Percentiles rank a stretch among this genome's conserved stretches.
These are phyloP conservation scores for Pluteus cervinus DNA, from an alignment of 768 basidiomycete genomes.

Conservation along the genomic window DNA sequence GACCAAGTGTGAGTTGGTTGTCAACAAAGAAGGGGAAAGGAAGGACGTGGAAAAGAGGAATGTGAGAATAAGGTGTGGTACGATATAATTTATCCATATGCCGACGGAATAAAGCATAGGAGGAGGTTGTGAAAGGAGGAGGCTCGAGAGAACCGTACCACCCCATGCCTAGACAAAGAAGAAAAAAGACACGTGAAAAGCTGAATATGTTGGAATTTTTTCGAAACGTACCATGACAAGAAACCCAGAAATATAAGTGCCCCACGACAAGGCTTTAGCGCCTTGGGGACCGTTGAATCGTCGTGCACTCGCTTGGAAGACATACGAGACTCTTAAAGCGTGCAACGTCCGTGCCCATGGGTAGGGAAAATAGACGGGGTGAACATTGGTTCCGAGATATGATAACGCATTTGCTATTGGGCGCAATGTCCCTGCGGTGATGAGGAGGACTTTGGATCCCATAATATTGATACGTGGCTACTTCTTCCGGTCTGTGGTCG, in stretches of 20 bases:
- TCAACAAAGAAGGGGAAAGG: neutral
- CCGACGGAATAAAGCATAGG: slow-evolving; percentile 39
- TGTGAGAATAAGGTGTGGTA: slow-evolving; percentile 40
- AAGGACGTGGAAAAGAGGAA: slow-evolving; percentile 26
- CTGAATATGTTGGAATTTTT: neutral
- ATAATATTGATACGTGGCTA: too few relatives aligned
- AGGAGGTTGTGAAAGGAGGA: slow-evolving; percentile 37
- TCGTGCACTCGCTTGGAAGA: slow-evolving; percentile 33
- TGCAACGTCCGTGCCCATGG: slow-evolving; percentile 34
- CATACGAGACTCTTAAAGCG: slow-evolving; percentile 37
- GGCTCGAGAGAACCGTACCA: slow-evolving; percentile 36
- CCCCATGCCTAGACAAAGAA: slow-evolving; percentile 35
- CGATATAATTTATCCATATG: slow-evolving; percentile 43
- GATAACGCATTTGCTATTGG: slow-evolving; percentile 9
- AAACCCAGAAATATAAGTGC: slow-evolving; percentile 37
- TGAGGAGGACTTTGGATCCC: too few relatives aligned
- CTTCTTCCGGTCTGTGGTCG: too few relatives aligned
- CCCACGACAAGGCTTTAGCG: slow-evolving; percentile 30
- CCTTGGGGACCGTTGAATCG: too few relatives aligned
- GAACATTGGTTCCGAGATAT: slow-evolving; percentile 26
- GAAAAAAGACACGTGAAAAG: neutral
- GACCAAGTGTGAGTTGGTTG: slow-evolving; percentile 22
- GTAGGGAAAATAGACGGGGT: slow-evolving; percentile 34
- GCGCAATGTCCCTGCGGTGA: too few relatives aligned
- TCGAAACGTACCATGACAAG: slow-evolving; percentile 33